Conservation (phyloP, 495 filamentous ascomycete genomes). For the Penicillium flavigenum region DNA sequence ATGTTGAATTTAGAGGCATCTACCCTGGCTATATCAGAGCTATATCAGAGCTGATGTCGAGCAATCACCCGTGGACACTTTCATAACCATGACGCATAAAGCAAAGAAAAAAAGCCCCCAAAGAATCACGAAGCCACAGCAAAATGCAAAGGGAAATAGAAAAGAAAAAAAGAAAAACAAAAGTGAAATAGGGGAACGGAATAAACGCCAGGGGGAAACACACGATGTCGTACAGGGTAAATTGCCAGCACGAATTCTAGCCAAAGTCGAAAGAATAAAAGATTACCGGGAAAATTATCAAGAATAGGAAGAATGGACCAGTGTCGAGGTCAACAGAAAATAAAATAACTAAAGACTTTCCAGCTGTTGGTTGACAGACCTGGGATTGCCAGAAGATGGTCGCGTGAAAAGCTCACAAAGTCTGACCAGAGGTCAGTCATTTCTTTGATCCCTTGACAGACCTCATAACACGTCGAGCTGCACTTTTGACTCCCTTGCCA, state of each 20-base stretch:
- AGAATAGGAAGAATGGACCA: neutral
- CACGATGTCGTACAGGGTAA: conserved; percentile 11
- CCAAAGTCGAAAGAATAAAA: neutral
- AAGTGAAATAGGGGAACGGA: conserved; percentile 4
- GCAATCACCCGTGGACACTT: conserved; percentile 6
- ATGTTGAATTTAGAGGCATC: conserved; percentile 22
- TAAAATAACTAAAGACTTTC: neutral
- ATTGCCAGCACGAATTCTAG: conserved; percentile 12
- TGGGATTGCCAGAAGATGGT: neutral
- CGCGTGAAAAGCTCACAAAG: neutral
- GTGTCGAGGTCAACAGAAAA: neutral
- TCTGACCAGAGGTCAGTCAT: neutral
- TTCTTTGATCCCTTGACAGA: conserved; percentile 24
- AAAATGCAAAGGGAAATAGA: conserved; percentile 6
- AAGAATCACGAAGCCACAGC: conserved; percentile 5
- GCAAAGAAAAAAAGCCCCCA: neutral
- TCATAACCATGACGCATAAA: conserved; percentile 20
- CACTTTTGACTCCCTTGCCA: conserved; percentile 19
- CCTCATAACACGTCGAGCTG: conserved; percentile 18
- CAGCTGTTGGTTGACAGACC: neutral
- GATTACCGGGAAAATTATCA: conserved; percentile 6
- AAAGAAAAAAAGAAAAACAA: neutral
- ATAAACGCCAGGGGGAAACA: conserved; percentile 11
- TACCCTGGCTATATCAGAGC: conserved; percentile 5
- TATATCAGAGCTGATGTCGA: conserved; percentile 7